Evolutionary conservation across 495 filamentous ascomycete species (phyloP).

Genomic region (Podospora australis): DNA sequence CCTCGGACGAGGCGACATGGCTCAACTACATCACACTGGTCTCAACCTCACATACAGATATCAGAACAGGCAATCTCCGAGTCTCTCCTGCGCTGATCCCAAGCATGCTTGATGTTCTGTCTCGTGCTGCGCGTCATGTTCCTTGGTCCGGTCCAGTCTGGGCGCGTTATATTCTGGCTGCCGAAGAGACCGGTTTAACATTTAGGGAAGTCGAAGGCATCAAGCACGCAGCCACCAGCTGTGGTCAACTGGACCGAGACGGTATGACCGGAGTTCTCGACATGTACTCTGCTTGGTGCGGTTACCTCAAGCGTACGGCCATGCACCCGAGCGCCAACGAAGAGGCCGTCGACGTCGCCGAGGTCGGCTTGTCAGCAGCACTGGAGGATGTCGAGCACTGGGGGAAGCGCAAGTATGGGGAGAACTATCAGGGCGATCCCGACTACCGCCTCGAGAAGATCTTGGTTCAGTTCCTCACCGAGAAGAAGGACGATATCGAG

Average conservation of each 20-base stretch:
- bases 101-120: conserved; percentile 41
- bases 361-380: conserved; percentile 79
- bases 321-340: conserved; percentile 72
- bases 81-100: conserved; percentile 31
- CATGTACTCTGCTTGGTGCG: conserved; percentile 88
- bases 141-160: conserved; percentile 89
- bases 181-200: conserved; percentile 65
- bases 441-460: conserved; percentile 83
- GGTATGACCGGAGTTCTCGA: conserved; percentile 83
- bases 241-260: conserved; percentile 59
- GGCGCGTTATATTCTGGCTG: conserved; percentile 78
- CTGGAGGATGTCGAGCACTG: conserved; percentile 74
- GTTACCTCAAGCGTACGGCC: conserved; percentile 76
- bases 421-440: conserved; percentile 72
- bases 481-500: conserved; percentile 59
- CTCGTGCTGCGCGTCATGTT: conserved; percentile 77
- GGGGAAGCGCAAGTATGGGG: conserved; percentile 68
- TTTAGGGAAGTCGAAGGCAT: conserved; percentile 79
- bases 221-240: conserved; percentile 86
- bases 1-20: conserved; percentile 66
- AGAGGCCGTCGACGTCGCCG: conserved; percentile 84
- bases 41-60: conserved; percentile 31
- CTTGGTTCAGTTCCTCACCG: conserved; percentile 81
- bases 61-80: conserved; percentile 28
- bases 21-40: conserved; percentile 74